These are phyloP conservation scores for Oryza nivara DNA, from an alignment of 176 grass and related monocot genomes.

Conservation along the genomic window DNA sequence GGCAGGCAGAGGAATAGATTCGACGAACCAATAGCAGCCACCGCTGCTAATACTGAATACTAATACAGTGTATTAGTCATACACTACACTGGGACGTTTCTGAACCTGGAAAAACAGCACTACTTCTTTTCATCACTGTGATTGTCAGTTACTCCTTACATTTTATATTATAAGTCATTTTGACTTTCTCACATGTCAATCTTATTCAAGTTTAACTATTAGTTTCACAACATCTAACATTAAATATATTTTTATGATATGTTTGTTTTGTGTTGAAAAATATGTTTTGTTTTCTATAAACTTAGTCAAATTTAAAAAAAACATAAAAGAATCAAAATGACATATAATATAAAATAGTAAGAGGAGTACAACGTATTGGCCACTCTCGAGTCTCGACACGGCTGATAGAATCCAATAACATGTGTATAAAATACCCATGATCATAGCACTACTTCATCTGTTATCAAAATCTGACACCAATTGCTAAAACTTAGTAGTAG, in stretches of 20 bases:
- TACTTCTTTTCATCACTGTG: background rate
- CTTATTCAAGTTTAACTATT: too few relatives aligned
- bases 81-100: background rate
- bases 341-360: too few relatives aligned
- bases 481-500: background rate
- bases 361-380: background rate
- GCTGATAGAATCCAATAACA: conserved; percentile 14
- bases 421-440: background rate
- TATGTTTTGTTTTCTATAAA: too few relatives aligned
- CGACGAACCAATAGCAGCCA: conserved; percentile 15
- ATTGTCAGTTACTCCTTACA: background rate
- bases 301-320: too few relatives aligned
- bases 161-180: too few relatives aligned
- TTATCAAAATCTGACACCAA: background rate
- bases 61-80: too few relatives aligned
- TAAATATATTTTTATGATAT: too few relatives aligned
- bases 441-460: background rate
- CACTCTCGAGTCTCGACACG: background rate
- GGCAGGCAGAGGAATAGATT: conserved; percentile 17
- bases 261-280: too few relatives aligned
- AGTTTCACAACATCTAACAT: too few relatives aligned
- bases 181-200: too few relatives aligned
- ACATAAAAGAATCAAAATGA: too few relatives aligned
- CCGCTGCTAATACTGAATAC: background rate
- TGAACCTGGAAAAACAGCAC: background rate